Percentiles rank a stretch among this genome's conserved stretches.
phyloP scores from a whole-genome alignment of 1,284 basidiomycete genomes.

The Sanghuangporus weigelae region DNA sequence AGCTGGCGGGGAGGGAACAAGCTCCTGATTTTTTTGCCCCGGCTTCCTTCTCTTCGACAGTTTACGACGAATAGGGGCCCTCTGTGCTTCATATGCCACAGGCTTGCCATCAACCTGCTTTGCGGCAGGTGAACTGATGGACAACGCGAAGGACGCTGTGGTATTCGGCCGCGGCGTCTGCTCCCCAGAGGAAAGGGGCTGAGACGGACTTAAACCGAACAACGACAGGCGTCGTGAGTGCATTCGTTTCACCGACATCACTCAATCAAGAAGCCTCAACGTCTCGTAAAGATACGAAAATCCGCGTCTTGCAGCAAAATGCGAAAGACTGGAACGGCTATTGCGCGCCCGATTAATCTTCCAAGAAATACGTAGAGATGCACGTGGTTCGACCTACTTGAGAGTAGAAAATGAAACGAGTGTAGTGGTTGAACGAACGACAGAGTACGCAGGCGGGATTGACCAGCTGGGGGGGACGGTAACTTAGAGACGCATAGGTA shows the following conservation, averaged over 20 bases:
- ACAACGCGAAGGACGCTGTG: conserved; percentile 1
- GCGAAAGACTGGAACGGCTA: no score
- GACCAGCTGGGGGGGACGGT: background rate
- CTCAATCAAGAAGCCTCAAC: background rate
- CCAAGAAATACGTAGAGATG: background rate
- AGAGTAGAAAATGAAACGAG: background rate
- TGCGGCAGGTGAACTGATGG: background rate
- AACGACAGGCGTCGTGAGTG: conserved; percentile 13
- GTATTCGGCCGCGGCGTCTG: conserved; percentile 6
- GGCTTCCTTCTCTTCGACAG: conserved; percentile 13
- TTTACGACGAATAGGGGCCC: background rate
- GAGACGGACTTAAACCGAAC: conserved; percentile 12
- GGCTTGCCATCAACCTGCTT: background rate
- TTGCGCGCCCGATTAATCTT: no score
- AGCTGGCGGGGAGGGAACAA: background rate
- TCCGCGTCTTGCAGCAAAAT: no score
- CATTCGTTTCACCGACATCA: conserved; percentile 12
- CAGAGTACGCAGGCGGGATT: background rate
- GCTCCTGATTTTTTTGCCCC: background rate
- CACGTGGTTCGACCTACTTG: background rate
- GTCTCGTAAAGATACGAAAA: background rate
- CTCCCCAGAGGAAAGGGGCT: conserved; percentile 1
- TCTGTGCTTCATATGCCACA: background rate
- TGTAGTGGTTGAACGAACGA: conserved; percentile 8
- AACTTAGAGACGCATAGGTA: background rate